phyloP scores from a whole-genome alignment of 768 basidiomycete genomes.

The Cubamyces sp. region DNA sequence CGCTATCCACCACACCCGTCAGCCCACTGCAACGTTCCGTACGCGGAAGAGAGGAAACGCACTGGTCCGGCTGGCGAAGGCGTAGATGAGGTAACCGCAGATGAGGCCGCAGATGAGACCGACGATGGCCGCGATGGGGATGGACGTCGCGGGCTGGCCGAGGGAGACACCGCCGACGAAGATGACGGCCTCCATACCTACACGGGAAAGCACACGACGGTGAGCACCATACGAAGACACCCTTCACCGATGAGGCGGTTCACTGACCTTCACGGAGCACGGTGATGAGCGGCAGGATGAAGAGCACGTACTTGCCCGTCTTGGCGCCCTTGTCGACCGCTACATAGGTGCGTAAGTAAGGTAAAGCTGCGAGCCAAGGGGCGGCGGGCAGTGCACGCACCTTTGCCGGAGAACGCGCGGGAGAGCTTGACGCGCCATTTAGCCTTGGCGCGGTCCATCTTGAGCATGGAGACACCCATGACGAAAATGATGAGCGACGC shows the following conservation, averaged over 20 bases:
- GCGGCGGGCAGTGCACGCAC: constrained; percentile 40
- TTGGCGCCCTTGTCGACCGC: constrained; percentile 52
- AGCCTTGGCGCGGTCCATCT: constrained; percentile 91
- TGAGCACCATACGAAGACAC: neutral
- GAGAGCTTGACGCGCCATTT: constrained; percentile 93
- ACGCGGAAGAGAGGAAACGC: constrained; percentile 33
- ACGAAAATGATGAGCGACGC: constrained; percentile 84
- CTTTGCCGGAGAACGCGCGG: constrained; percentile 66
- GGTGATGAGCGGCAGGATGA: constrained; percentile 88
- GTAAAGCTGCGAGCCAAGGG: neutral
- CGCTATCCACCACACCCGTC: constrained; percentile 42
- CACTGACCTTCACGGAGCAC: constrained; percentile 84
- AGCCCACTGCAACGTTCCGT: neutral
- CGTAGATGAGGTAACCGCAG: constrained; percentile 78
- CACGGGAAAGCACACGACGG: neutral
- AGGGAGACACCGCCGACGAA: constrained; percentile 95
- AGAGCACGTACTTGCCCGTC: constrained; percentile 83
- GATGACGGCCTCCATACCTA: constrained; percentile 86
- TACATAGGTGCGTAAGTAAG: constrained; percentile 16
- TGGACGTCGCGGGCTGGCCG: constrained; percentile 77
- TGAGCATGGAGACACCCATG: constrained; percentile 95
- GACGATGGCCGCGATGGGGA: constrained; percentile 88
- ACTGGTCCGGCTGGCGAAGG: constrained; percentile 77
- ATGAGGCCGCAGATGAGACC: constrained; percentile 79
- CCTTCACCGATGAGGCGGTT: neutral